Conservation (phyloP, 148 eudicot species). For the Amaranthus cruentus region DNA sequence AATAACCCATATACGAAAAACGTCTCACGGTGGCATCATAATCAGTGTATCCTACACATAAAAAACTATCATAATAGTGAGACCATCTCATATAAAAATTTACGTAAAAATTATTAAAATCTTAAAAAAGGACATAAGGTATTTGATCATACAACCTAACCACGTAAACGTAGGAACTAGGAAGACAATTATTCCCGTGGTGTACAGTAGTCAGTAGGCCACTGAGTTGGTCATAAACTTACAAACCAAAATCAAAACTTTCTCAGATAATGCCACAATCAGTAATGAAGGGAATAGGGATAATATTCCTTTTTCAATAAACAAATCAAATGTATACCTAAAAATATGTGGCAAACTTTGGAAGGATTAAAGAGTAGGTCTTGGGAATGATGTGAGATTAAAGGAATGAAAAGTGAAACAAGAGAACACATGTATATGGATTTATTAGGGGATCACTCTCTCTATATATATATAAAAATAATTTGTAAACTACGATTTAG, state of each 20-base stretch:
- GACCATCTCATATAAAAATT: too few relatives aligned
- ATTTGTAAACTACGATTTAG: too few relatives aligned
- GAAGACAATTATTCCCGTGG: conserved; percentile 15
- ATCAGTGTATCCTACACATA: too few relatives aligned
- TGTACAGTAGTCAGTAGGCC: background rate
- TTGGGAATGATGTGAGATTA: conserved; percentile 19
- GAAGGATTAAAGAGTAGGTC: conserved; percentile 39
- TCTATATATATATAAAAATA: too few relatives aligned
- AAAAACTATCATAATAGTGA: too few relatives aligned
- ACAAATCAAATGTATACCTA: conserved; percentile 34
- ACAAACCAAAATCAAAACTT: background rate
- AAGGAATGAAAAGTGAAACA: conserved; percentile 27
- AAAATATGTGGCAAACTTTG: conserved; percentile 61
- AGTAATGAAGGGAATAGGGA: conserved; percentile 33
- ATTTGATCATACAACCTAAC: background rate
- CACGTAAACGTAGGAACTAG: background rate
- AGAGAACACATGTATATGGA: conserved; percentile 56
- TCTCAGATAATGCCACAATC: conserved; percentile 8
- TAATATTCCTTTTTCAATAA: conserved; percentile 41
- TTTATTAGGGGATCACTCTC: conserved; percentile 5
- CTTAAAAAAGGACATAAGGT: background rate
- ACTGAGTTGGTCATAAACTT: background rate
- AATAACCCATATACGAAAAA: too few relatives aligned
- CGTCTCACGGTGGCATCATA: too few relatives aligned
- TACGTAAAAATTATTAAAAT: too few relatives aligned